phyloP scores from a whole-genome alignment of 2,329 filamentous ascomycete species.

The Sporothrix inflata region DNA sequence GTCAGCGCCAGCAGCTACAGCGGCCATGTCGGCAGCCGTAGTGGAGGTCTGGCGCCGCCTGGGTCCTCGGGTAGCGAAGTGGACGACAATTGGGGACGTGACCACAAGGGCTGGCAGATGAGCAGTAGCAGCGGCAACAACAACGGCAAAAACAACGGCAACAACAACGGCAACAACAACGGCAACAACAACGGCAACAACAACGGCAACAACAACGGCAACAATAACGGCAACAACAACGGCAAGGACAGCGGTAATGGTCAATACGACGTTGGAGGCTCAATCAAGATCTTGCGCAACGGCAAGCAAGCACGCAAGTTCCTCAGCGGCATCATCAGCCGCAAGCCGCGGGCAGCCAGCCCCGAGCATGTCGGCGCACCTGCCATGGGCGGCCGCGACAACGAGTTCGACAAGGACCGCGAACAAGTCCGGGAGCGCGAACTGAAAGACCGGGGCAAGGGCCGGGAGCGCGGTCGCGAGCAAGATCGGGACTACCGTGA shows the following conservation, averaged over 20 bases:
- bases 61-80: slow-evolving; percentile 58
- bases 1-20: slow-evolving; percentile 2
- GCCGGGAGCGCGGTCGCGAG: slow-evolving; percentile 23
- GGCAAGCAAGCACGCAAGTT: slow-evolving; percentile 48
- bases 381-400: background rate
- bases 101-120: slow-evolving; percentile 35
- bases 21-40: background rate
- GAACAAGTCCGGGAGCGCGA: slow-evolving; percentile 28
- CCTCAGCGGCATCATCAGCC: slow-evolving; percentile 47
- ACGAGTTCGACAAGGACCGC: slow-evolving; percentile 23
- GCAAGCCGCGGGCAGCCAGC: slow-evolving; percentile 39
- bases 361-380: slow-evolving; percentile 36
- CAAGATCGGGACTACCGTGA: slow-evolving; percentile 30
- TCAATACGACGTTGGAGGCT: slow-evolving; percentile 41
- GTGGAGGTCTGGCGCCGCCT: slow-evolving; percentile 40
- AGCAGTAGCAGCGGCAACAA: slow-evolving; percentile 35
- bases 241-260: slow-evolving; percentile 35
- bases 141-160: slow-evolving; percentile 27
- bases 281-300: slow-evolving; percentile 44
- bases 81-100: slow-evolving; percentile 39
- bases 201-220: slow-evolving; percentile 30
- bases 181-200: slow-evolving; percentile 31
- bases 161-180: slow-evolving; percentile 31
- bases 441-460: slow-evolving; percentile 33
- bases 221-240: slow-evolving; percentile 27